Conservation (phyloP, 352 stramenopile species). For the Thalassiosira hispida region DNA sequence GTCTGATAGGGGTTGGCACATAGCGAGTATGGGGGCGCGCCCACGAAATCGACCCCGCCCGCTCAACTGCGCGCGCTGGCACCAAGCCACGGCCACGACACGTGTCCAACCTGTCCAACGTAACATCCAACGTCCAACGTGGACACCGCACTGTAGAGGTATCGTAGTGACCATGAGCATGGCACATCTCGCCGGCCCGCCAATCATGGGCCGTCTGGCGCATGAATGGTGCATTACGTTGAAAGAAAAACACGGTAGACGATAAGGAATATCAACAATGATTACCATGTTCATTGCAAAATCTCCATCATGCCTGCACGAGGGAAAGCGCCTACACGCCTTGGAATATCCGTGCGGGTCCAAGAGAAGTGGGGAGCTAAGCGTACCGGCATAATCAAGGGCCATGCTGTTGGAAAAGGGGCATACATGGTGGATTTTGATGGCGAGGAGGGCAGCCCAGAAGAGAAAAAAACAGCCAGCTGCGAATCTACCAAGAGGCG, state of each 20-base stretch:
- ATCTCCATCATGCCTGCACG: slow-evolving; percentile 3
- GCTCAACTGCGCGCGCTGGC: too few relatives aligned
- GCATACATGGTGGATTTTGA: slow-evolving; percentile 5
- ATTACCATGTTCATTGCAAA: slow-evolving; percentile 5
- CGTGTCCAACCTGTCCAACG: too few relatives aligned
- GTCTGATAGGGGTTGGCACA: too few relatives aligned
- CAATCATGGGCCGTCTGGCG: too few relatives aligned
- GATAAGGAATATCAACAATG: slow-evolving; percentile 8
- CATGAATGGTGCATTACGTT: too few relatives aligned
- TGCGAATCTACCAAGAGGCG: slow-evolving; percentile 3
- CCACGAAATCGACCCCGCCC: too few relatives aligned
- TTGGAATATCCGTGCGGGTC: slow-evolving; percentile 8
- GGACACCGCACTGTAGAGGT: too few relatives aligned
- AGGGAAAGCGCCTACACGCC: not conserved
- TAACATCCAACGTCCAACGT: too few relatives aligned
- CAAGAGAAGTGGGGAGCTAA: slow-evolving; percentile 3
- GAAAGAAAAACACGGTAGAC: not conserved
- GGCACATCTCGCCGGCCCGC: too few relatives aligned
- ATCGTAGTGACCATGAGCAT: too few relatives aligned
- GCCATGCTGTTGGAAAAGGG: not conserved
- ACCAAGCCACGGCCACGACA: too few relatives aligned
- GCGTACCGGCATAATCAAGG: not conserved
- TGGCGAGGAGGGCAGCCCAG: slow-evolving; percentile 1
- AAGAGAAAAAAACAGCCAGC: not conserved
- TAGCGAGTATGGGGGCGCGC: too few relatives aligned